phyloP scores from a whole-genome alignment of 192 early-diverging fungal species.

The Mortierella alpina region DNA sequence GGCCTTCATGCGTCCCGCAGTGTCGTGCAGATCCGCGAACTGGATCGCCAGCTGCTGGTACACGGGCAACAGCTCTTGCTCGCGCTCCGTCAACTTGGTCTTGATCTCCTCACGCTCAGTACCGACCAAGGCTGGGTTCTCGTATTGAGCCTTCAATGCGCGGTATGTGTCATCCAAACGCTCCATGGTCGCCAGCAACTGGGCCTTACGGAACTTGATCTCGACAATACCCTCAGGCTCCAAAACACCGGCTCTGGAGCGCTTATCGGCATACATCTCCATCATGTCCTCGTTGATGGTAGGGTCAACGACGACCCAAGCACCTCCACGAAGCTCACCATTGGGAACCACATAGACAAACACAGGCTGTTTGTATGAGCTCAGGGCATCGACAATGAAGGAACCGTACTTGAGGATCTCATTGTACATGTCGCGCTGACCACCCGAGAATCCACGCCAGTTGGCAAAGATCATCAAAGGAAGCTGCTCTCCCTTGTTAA shows the following conservation, averaged over 20 bases:
- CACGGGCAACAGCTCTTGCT: slow-evolving; percentile 87
- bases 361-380: slow-evolving; percentile 96
- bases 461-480: slow-evolving; percentile 99
- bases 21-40: slow-evolving; percentile 98
- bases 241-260: slow-evolving; percentile 93
- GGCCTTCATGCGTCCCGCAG: slow-evolving; percentile 92
- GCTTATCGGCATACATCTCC: slow-evolving; percentile 98
- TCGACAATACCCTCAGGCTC: slow-evolving; percentile 98
- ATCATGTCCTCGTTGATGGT: slow-evolving; percentile 97
- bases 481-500: slow-evolving; percentile 98
- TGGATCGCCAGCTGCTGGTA: slow-evolving; percentile 95
- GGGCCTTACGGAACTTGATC: slow-evolving; percentile 97
- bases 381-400: slow-evolving; percentile 95
- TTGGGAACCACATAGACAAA: slow-evolving; percentile 95
- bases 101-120: slow-evolving; percentile 76
- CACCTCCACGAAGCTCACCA: slow-evolving; percentile 97
- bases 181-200: slow-evolving; percentile 93
- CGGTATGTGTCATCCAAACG: slow-evolving; percentile 86
- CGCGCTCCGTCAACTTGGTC: slow-evolving; percentile 79
- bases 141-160: slow-evolving; percentile 73
- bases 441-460: slow-evolving; percentile 99
- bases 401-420: slow-evolving; percentile 98
- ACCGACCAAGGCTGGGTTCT: slow-evolving; percentile 61
- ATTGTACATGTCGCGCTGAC: slow-evolving; percentile 99
- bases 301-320: slow-evolving; percentile 98